A percentile compares a stretch with the other conserved stretches of the same genome.
Conservation (phyloP, 2,329 filamentous ascomycete species). For the Thermochaetoides dissita region DNA sequence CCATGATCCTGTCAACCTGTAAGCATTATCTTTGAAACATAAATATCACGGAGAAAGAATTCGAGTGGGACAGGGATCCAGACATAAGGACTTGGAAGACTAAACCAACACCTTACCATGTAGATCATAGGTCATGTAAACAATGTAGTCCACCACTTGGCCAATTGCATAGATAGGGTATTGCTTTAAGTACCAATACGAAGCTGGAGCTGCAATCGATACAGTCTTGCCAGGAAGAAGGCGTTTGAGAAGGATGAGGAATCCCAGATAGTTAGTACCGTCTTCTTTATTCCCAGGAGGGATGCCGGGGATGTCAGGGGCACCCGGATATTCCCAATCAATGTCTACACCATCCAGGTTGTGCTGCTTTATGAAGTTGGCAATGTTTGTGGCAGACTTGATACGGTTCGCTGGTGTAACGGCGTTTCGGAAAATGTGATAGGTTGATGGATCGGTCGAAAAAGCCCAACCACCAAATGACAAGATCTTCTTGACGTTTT, state of each 20-base stretch:
- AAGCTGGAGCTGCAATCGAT: constrained; percentile 14
- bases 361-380: constrained; percentile 26
- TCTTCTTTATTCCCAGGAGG: constrained; percentile 16
- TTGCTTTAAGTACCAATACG: constrained; percentile 19
- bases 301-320: constrained; percentile 21
- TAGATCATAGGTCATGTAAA: constrained; percentile 27
- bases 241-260: constrained; percentile 12
- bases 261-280: constrained; percentile 20
- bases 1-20: constrained; percentile 3
- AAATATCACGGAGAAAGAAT: too few relatives aligned
- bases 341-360: constrained; percentile 27
- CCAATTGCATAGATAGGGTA: constrained; percentile 17
- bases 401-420: constrained; percentile 2
- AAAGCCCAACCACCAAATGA: constrained; percentile 11
- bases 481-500: constrained; percentile 9
- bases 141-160: constrained; percentile 18
- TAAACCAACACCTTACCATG: constrained; percentile 9
- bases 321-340: constrained; percentile 27
- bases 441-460: constrained; percentile 2
- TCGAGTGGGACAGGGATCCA: too few relatives aligned
- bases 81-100: neutral
- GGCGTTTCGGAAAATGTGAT: constrained; percentile 8
- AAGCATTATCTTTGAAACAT: too few relatives aligned
- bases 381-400: constrained; percentile 22
- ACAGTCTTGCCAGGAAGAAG: constrained; percentile 7